Base-by-base conservation (phyloP, 2,329 filamentous ascomycete genomes). In the Xylariaceae sp. region DNA sequence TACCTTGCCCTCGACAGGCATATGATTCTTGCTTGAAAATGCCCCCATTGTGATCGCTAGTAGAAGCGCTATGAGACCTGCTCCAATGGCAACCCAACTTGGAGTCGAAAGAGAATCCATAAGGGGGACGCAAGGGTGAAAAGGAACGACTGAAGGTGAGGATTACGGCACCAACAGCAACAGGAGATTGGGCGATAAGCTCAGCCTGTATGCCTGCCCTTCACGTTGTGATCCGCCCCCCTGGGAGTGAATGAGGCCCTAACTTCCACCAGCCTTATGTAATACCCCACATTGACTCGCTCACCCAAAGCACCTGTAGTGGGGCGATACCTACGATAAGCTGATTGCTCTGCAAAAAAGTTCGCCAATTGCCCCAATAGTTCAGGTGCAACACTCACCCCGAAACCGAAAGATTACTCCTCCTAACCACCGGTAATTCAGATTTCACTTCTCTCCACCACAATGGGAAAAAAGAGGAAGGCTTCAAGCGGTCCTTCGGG, bases 1-100 rank as follows among this genome's bases (percentile, higher is more conserved):
- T 63, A 93, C 90, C 73, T 85, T 87, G 63, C 89, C 89, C 55
- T 89, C 81, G 9, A 96, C 87, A 38, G 83, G 79, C 70, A 97
- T 89, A 48, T 89, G 77, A 61, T 95, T 89, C 53, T 77, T 83
- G 42, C 74, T 66, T 37, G 72, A 64, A 44, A 88, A 85, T 44
- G 83, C 60, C n/a, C 83, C 81, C 85, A 90, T 89, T 37, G 62
- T 60, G 44, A 63, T 52, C 11, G 63, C 61, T 26, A 66, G 47
- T 19, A 66, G 37, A 12, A 69, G 37, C 11, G 63, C 61, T 24
- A 66, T 46, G 37, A 68, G 29, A 19, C 56, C 52, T 12, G 61
- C 30, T 3, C 38, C 56, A 34, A 56, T 46, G 36, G 42, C 42
- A 35, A 54, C 44, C 50, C 47, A 55, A 34, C 43, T 17, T 16